Evolutionary conservation across 2,329 filamentous ascomycete species (phyloP).

Genomic region (Fusarium veterinarium): DNA sequence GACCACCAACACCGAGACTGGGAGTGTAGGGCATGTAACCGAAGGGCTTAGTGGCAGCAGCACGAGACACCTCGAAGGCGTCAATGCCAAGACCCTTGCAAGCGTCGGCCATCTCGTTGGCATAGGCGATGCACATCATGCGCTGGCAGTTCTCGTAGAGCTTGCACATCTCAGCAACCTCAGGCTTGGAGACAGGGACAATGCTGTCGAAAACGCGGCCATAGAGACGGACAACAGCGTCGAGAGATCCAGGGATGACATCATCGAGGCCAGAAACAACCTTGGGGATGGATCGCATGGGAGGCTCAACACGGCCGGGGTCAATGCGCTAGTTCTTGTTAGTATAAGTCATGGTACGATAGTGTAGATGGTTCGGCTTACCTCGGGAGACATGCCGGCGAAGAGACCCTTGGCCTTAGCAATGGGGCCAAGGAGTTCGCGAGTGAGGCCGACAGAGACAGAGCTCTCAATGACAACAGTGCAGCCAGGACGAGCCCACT

Average conservation of each 20-base stretch:
- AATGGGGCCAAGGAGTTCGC: constrained; percentile 60
- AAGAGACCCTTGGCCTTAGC: constrained; percentile 54
- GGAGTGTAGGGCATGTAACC: constrained; percentile 62
- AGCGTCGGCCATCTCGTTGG: constrained; percentile 66
- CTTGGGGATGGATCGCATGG: constrained; percentile 61
- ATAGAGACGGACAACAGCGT: constrained; percentile 57
- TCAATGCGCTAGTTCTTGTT: constrained; percentile 57
- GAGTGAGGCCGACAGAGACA: constrained; percentile 65
- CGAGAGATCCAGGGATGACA: constrained; percentile 56
- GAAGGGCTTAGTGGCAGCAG: constrained; percentile 63
- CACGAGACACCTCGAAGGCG: constrained; percentile 60
- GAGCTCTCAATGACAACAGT: constrained; percentile 64
- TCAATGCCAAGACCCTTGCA: constrained; percentile 58
- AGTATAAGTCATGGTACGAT: background rate
- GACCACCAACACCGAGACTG: constrained; percentile 62
- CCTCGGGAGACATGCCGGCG: constrained; percentile 61
- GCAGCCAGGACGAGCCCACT: constrained; percentile 55
- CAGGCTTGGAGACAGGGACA: constrained; percentile 60
- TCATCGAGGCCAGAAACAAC: constrained; percentile 64
- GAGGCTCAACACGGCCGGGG: constrained; percentile 57
- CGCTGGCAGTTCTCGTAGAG: constrained; percentile 68
- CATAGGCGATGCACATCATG: constrained; percentile 64
- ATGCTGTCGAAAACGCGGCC: constrained; percentile 57
- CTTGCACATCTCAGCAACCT: constrained; percentile 68
- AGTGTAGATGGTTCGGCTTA: background rate